Base-by-base conservation (phyloP, 2,329 filamentous ascomycete species). In the Talaromyces sp. region DNA sequence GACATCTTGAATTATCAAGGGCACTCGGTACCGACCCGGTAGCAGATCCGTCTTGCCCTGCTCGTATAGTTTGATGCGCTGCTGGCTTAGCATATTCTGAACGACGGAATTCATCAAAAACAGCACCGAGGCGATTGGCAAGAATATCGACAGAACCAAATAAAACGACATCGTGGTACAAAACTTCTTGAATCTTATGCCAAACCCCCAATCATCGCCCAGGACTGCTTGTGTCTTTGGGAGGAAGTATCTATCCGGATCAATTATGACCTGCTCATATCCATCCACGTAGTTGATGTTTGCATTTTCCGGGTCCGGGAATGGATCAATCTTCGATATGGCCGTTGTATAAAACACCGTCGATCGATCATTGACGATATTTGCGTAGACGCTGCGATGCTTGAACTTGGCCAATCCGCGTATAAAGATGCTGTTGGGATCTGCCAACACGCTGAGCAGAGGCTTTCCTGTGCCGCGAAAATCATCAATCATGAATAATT, bases 381-480 rank as follows among this genome's bases (percentile, higher is more conserved):
- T 97, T 41, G 88, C 81, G 71, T 97, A 97, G 1, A 96, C 77
- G 3, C 84, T 88, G 59, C 86, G 87, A 56, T 89, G 81, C 70
- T 86, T 84, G 76, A 97, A 97, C 64, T 79, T 82, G 61, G 83
- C 81, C 46, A 97, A 79, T 0, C 86, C 92, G 33, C 84, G 83
- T 66, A 96, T 88, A 75, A 97, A 97, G 64, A 96, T 89, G 61
- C 89, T 92, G 52, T 87, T 82, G 0, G 88, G 86, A 63, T 96
- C 92, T 5, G 92, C 89, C 31, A 97, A 80, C 9, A 97, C 80
- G 51, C 88, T 82, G 19, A 97, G 81, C 9, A 97, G 78, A 0
- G 92, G 90, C 40, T 86, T 83, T n/a, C 84, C 86, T 0, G 90
- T 96, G 61, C 89, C 85, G 59, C 91, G 85, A 73, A 97, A 97